These are phyloP conservation scores for Litchi chinensis DNA, from an alignment of 345 rosid species.

Conservation along the genomic window DNA sequence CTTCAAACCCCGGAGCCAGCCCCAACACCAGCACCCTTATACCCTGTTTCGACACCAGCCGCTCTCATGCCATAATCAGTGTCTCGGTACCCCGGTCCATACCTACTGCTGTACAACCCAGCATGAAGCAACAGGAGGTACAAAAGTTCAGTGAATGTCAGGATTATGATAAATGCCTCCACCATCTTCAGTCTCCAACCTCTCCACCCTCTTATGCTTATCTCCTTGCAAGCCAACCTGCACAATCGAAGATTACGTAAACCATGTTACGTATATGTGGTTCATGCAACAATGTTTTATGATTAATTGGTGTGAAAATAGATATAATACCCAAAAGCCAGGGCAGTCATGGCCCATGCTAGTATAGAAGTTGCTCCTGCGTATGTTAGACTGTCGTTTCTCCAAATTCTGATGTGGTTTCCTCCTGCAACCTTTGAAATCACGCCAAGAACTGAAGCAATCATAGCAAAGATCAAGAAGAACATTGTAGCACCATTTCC, in stretches of 20 bases:
- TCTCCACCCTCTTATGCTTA: conserved; percentile 77
- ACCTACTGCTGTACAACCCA: conserved; percentile 63
- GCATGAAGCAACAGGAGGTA: conserved; percentile 76
- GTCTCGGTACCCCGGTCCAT: conserved; percentile 84
- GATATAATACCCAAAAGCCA: conserved; percentile 67
- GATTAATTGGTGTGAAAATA: not conserved
- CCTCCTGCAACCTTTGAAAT: conserved; percentile 74
- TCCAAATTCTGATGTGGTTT: conserved; percentile 77
- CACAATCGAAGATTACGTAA: not conserved
- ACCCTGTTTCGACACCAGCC: conserved; percentile 30
- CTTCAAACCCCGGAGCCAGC: conserved; percentile 31
- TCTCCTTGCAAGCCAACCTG: conserved; percentile 91
- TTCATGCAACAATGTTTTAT: too few relatives aligned
- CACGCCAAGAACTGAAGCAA: conserved; percentile 69
- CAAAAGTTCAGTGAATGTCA: conserved; percentile 66
- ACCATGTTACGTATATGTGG: too few relatives aligned
- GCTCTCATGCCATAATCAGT: conserved; percentile 43
- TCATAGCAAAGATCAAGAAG: conserved; percentile 60
- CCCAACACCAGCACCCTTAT: conserved; percentile 30
- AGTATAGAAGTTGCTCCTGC: conserved; percentile 68
- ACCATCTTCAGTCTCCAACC: conserved; percentile 77
- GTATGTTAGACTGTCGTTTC: conserved; percentile 76
- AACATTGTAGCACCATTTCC: conserved; percentile 89
- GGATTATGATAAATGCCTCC: conserved; percentile 77
- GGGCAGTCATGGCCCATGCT: conserved; percentile 81